Conservation (phyloP, 176 grass and related monocot species). For the Cenchrus purpureus region DNA sequence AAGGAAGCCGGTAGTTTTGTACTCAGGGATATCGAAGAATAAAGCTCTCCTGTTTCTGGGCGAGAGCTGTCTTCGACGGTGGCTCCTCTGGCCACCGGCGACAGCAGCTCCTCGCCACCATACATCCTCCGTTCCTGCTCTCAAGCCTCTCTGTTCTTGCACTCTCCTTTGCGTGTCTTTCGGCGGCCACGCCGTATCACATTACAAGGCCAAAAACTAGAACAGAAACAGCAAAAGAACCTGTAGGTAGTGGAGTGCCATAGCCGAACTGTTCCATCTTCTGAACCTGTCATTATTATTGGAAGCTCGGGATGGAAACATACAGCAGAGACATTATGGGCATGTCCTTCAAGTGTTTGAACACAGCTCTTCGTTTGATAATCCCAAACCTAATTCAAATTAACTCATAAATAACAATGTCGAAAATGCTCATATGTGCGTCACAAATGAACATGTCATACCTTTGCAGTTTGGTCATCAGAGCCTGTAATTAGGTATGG, state of each 20-base stretch:
- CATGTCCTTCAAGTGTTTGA: slow-evolving; percentile 79
- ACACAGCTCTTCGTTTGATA: slow-evolving; percentile 81
- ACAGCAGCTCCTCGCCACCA: no score
- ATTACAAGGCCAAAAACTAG: slow-evolving; percentile 4
- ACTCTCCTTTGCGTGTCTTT: no score
- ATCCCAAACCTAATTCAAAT: slow-evolving; percentile 71
- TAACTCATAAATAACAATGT: slow-evolving; percentile 23
- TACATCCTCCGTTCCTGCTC: no score
- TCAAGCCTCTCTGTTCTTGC: no score
- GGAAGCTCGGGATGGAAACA: slow-evolving; percentile 92
- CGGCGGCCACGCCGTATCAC: no score
- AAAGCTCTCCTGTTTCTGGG: no score
- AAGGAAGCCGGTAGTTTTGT: no score
- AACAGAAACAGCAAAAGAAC: slow-evolving; percentile 27
- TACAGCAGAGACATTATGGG: slow-evolving; percentile 83
- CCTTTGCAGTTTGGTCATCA: slow-evolving; percentile 78
- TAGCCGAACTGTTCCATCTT: slow-evolving; percentile 72
- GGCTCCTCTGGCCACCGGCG: no score
- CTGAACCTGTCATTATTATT: slow-evolving; percentile 81
- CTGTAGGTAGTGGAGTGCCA: slow-evolving; percentile 84
- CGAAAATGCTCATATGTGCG: slow-evolving; percentile 4
- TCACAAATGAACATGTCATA: slow-evolving; percentile 18
- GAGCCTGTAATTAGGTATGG: slow-evolving; percentile 92
- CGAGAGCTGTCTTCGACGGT: no score
- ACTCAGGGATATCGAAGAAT: no score